Evolutionary conservation across 352 stramenopile genomes (phyloP), one percentile per base, ranked within the genome.

Genomic region (Thalassiosira mediterranea): DNA sequence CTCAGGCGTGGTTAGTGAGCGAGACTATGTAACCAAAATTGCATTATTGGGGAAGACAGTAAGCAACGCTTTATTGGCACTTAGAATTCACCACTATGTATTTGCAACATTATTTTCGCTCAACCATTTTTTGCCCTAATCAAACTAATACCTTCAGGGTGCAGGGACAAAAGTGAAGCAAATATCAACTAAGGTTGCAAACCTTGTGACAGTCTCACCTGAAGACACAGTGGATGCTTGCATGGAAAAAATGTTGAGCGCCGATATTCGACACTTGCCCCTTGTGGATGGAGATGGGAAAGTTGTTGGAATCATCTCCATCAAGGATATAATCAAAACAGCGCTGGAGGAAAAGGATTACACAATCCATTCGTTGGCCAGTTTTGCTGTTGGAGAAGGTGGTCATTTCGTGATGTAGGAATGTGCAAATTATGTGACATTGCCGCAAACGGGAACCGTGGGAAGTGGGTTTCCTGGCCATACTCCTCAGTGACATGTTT

Each of bases 211-310:
- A 29, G 96, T 95, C 8, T 88, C 88, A 7, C 88, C 87, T 32
- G 78, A 93, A 37, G 95, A 98, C 79, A 91, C n/a, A n/a, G n/a
- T n/a, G n/a, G n/a, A n/a, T 29, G 82, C 92, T 31, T 95, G 97
- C 72, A 98, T 98, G 95, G 90, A 89, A 60, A 98, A 98, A 89
- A 98, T 98, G 96, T 89, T 98, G 49, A 94, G 89, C 15, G 96
- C 91, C 81, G 95, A 97, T 75, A 96, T 98, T 78, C 94, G 96
- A 64, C 96, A 98, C 79, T 73, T 98, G 77, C 96, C 95, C 0
- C 88, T 98, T n/a, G 73, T 98, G 15, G 96, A 97, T 65, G 90
- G 95, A 42, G n/a, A n/a, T n/a, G 92, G 91, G 21, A 88, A 96
- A 60, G 76, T 97, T 40, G 88, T 97, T 44, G 95, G 95, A 10